Conservation (phyloP, 2,329 filamentous ascomycete species). For the Thielaviopsis ethacetica region DNA sequence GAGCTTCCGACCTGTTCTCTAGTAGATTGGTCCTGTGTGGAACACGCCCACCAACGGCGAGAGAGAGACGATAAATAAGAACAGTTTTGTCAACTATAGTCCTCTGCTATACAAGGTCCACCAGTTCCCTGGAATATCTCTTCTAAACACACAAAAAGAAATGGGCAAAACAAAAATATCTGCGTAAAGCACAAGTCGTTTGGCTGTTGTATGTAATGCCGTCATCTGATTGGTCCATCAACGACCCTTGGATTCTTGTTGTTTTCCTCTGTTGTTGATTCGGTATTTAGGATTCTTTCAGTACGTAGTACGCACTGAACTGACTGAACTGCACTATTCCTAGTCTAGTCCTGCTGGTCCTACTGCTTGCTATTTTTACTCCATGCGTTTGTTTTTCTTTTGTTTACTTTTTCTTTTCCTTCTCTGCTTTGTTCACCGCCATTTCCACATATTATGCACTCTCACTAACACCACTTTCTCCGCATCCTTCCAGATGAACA, state of each 20-base stretch:
- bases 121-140: not conserved
- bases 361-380: not conserved
- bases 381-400: not conserved
- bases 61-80: not conserved
- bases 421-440: not conserved
- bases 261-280: not conserved
- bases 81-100: not conserved
- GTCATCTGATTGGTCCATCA: not conserved
- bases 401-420: not conserved
- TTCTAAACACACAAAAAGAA: not conserved
- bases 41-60: no score
- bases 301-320: no score
- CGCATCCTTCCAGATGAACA: not conserved
- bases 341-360: no score
- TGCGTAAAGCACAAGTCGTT: not conserved
- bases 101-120: no score
- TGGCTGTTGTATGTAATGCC: not conserved
- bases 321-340: no score
- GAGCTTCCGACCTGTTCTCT: not conserved
- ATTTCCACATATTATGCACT: not conserved
- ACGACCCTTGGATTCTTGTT: not conserved
- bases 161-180: not conserved
- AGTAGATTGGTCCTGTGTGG: no score
- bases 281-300: no score
- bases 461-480: not conserved